Conservation (phyloP, 495 filamentous ascomycete species). For the Pyrenula massariospora region DNA sequence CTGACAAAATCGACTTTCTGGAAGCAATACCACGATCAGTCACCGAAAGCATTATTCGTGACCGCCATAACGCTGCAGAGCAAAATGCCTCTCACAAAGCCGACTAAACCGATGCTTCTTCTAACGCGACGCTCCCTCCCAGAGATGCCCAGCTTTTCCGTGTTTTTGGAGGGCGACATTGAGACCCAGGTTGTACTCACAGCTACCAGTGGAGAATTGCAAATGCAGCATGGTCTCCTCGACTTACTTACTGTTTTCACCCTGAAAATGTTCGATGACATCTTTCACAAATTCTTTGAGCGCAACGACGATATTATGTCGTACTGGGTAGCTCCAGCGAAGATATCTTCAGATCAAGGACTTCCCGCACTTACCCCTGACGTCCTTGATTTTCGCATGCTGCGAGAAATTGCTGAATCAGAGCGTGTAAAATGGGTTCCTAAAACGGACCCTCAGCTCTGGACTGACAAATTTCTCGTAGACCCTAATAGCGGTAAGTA, state of each 20-base stretch:
- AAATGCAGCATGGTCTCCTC: conserved; percentile 26
- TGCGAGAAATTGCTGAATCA: conserved; percentile 35
- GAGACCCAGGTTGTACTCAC: conserved; percentile 43
- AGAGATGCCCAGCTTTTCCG: conserved; percentile 50
- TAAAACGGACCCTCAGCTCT: conserved; percentile 39
- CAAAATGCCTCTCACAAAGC: conserved; percentile 43
- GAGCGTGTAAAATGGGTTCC: conserved; percentile 43
- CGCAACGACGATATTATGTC: conserved; percentile 50
- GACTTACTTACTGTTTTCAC: conserved; percentile 55
- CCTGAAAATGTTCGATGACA: conserved; percentile 63
- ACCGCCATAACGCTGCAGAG: conserved; percentile 51
- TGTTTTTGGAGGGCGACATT: conserved; percentile 55
- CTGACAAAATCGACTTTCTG: conserved; percentile 69
- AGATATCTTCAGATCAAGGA: conserved; percentile 2
- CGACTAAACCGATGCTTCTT: conserved; percentile 56
- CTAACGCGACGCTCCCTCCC: conserved; percentile 59
- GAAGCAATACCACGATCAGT: conserved; percentile 36
- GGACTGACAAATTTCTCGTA: conserved; percentile 54
- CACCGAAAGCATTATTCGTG: conserved; percentile 47
- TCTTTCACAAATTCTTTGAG: conserved; percentile 82
- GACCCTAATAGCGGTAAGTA: conserved; percentile 62
- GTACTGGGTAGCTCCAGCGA: conserved; percentile 73
- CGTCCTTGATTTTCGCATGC: conserved; percentile 55
- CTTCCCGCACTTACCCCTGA: conserved; percentile 10
- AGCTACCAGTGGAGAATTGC: conserved; percentile 25